A percentile compares a stretch with the other conserved stretches of the same genome.
These are phyloP conservation scores for Cyclotella sp. DNA, from an alignment of 108 stramenopile genomes.

Conservation along the genomic window DNA sequence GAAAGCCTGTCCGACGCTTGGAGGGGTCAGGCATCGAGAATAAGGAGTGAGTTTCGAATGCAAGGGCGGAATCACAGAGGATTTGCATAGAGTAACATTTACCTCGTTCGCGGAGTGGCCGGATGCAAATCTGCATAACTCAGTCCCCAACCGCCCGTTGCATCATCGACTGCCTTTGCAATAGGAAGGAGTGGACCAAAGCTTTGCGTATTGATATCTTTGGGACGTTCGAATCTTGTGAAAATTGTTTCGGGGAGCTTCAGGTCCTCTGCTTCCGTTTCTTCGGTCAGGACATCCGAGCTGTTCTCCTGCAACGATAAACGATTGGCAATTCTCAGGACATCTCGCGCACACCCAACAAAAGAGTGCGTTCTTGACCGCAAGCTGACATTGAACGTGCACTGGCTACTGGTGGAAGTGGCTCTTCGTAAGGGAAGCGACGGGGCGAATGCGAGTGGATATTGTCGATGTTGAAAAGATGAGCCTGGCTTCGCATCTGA, in stretches of 20 bases:
- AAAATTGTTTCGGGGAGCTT: constrained; percentile 1
- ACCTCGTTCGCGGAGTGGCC: constrained; percentile 55
- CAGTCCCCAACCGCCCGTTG: constrained; percentile 74
- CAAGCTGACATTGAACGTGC: too few relatives aligned
- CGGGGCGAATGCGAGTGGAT: too few relatives aligned
- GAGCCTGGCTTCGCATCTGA: too few relatives aligned
- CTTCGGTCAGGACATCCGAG: background rate
- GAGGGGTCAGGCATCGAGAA: background rate
- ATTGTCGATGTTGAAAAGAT: too few relatives aligned
- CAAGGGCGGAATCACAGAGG: too few relatives aligned
- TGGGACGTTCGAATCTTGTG: background rate
- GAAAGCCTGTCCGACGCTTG: constrained; percentile 67
- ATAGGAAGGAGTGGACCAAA: constrained; percentile 63
- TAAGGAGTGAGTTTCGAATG: background rate
- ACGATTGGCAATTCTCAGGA: background rate
- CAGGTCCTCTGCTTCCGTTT: background rate
- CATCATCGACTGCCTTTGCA: constrained; percentile 66
- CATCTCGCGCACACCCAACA: background rate
- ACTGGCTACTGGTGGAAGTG: too few relatives aligned
- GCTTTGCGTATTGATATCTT: constrained; percentile 18
- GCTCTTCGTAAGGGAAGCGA: too few relatives aligned
- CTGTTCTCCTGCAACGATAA: background rate
- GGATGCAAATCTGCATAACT: constrained; percentile 82
- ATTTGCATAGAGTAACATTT: background rate
- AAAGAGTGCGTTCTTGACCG: too few relatives aligned